Conservation (phyloP, 2,329 filamentous ascomycete species). For the Pestalotiopsis sp. region DNA sequence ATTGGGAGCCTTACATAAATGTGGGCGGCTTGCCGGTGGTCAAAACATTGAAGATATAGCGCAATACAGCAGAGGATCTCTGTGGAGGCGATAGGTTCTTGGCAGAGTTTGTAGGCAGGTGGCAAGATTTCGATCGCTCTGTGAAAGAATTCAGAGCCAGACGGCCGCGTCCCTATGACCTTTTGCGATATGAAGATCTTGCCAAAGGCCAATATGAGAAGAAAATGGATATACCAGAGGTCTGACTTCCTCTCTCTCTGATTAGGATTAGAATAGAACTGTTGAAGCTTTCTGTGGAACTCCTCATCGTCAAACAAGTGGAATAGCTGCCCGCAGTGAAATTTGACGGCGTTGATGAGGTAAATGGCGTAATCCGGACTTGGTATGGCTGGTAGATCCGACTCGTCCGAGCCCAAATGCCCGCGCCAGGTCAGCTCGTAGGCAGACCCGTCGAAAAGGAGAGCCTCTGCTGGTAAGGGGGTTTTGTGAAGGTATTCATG, state of each 20-base stretch:
- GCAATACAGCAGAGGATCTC: slow-evolving; percentile 55
- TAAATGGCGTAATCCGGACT: slow-evolving; percentile 54
- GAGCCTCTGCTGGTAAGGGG: slow-evolving; percentile 41
- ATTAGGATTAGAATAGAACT: slow-evolving; percentile 40
- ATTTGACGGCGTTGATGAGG: slow-evolving; percentile 58
- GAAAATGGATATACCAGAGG: slow-evolving; percentile 56
- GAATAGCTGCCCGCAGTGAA: slow-evolving; percentile 56
- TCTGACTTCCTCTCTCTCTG: slow-evolving; percentile 10
- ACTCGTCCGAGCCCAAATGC: neutral
- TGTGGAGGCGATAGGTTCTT: slow-evolving; percentile 45
- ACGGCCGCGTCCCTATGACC: slow-evolving; percentile 38
- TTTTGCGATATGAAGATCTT: slow-evolving; percentile 51
- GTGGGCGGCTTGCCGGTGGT: slow-evolving; percentile 48
- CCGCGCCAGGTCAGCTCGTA: slow-evolving; percentile 57
- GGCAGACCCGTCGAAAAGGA: slow-evolving; percentile 52
- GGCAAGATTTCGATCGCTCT: slow-evolving; percentile 47
- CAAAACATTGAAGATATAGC: slow-evolving; percentile 54
- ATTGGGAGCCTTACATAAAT: slow-evolving; percentile 38
- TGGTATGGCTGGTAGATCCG: slow-evolving; percentile 43
- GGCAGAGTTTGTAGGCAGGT: slow-evolving; percentile 39
- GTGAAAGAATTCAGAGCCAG: slow-evolving; percentile 49
- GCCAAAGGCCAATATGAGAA: slow-evolving; percentile 56
- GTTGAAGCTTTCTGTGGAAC: slow-evolving; percentile 47
- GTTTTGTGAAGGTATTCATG: slow-evolving; percentile 47
- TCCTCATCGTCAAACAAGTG: slow-evolving; percentile 56